Conservation (phyloP, 805 yeast genomes). For the Tetrapisispora phaffii region DNA sequence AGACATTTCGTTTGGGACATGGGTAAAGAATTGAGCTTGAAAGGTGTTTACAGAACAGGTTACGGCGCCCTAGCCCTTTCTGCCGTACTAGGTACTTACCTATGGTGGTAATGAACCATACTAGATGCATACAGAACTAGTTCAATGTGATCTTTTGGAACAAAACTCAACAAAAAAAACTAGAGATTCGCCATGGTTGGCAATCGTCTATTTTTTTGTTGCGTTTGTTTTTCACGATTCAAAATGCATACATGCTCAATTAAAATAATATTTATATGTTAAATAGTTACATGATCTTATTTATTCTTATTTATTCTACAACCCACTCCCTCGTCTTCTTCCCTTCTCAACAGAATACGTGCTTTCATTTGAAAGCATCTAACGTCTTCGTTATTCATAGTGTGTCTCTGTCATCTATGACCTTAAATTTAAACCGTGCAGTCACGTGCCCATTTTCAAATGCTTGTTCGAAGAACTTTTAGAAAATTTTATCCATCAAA, state of each 20-base stretch:
- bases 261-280: not conserved
- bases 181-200: not conserved
- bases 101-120: constrained; percentile 31
- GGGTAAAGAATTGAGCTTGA: constrained; percentile 66
- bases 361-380: no score
- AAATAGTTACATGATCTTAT: not conserved
- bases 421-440: no score
- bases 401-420: no score
- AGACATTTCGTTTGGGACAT: constrained; percentile 94
- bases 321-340: no score
- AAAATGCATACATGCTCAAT: not conserved
- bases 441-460: no score
- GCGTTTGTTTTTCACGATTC: not conserved
- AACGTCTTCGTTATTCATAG: no score
- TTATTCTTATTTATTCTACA: not conserved
- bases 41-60: constrained; percentile 90
- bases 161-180: not conserved
- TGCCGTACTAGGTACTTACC: constrained; percentile 46
- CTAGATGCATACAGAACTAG: no score
- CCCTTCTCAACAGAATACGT: no score
- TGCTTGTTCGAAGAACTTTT: no score
- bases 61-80: constrained; percentile 65
- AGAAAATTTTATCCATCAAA: no score
- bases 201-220: not conserved
- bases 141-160: not conserved